Conservation (phyloP, 805 yeast species). For the Suhomyces emberorum region DNA sequence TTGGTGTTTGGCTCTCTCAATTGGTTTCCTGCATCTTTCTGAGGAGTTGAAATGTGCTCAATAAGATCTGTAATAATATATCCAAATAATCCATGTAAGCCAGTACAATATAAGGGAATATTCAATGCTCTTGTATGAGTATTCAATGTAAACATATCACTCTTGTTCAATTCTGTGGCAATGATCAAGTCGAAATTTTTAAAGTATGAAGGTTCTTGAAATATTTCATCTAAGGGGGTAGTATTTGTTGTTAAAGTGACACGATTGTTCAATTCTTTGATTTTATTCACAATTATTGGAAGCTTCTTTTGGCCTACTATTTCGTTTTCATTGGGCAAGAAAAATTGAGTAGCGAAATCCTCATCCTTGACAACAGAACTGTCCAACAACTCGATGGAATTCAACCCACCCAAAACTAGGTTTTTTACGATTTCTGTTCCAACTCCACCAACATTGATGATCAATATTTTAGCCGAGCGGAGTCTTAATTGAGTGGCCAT, state of each 20-base stretch:
- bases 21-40: constrained; percentile 47
- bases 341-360: constrained; percentile 75
- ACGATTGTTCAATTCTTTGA: constrained; percentile 76
- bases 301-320: constrained; percentile 58
- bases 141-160: constrained; percentile 49
- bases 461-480: constrained; percentile 65
- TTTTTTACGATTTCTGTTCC: constrained; percentile 85
- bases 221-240: constrained; percentile 15
- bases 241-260: constrained; percentile 55
- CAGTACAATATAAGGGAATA: constrained; percentile 67
- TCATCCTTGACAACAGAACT: constrained; percentile 47
- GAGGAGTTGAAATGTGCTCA: constrained; percentile 53
- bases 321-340: constrained; percentile 48
- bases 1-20: constrained; percentile 42
- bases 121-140: constrained; percentile 49
- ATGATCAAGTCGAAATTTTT: constrained; percentile 65
- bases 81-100: constrained; percentile 78
- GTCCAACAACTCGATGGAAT: constrained; percentile 71
- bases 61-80: constrained; percentile 78
- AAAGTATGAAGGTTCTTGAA: constrained; percentile 37
- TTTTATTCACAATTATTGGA: constrained; percentile 50
- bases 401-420: constrained; percentile 84
- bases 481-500: constrained; percentile 81
- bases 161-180: constrained; percentile 59
- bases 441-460: constrained; percentile 71